Percentiles rank a stretch among this genome's conserved stretches.
Evolutionary conservation across 1,284 basidiomycete genomes (phyloP).

Genomic region (Rhodotorula sp.): DNA sequence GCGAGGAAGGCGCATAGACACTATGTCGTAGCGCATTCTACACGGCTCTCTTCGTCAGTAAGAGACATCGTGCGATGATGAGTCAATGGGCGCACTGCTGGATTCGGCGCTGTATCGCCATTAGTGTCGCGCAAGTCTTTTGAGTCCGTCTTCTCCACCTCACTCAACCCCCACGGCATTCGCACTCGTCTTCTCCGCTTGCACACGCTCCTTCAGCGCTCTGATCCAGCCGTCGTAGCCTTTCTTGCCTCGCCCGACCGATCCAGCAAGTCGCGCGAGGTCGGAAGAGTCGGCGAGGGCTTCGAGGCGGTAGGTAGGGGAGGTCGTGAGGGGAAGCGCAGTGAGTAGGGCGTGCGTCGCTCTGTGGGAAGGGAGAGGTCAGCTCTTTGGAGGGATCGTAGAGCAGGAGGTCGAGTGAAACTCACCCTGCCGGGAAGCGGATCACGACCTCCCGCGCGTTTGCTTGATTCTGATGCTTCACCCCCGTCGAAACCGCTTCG

Average conservation of each 20-base stretch:
- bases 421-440: slow-evolving; percentile 24
- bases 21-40: too few species aligned
- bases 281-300: slow-evolving; percentile 11
- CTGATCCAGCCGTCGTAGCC: slow-evolving; percentile 12
- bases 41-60: too few species aligned
- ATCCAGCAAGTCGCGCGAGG: not conserved
- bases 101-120: too few species aligned
- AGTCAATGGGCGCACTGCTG: too few species aligned
- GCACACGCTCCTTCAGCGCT: not conserved
- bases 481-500: not conserved
- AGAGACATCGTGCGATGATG: too few species aligned
- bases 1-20: too few species aligned
- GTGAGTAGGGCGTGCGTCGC: slow-evolving; percentile 18
- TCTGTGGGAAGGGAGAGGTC: not conserved
- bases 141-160: not conserved
- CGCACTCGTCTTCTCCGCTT: not conserved
- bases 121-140: not conserved
- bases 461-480: too few species aligned
- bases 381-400: rapidly evolving
- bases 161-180: not conserved
- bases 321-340: slow-evolving; percentile 18
- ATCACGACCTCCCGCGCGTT: slow-evolving; percentile 8
- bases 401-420: not conserved
- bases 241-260: not conserved
- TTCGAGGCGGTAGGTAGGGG: not conserved